phyloP scores from a whole-genome alignment of 768 basidiomycete species.

The Kwoniella sp. region DNA sequence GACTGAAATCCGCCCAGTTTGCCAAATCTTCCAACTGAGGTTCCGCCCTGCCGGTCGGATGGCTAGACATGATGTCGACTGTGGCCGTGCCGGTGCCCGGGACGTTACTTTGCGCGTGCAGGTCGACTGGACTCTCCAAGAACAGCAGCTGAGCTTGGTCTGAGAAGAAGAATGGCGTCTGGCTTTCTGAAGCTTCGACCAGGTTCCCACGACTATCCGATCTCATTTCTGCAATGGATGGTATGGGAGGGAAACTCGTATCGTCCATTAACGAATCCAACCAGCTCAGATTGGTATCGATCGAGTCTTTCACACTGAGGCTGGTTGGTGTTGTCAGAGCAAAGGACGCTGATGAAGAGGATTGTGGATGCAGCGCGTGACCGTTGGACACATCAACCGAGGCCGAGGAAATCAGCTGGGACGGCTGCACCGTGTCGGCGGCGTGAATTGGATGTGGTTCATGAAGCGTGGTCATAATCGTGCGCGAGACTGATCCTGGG shows the following conservation, averaged over 20 bases:
- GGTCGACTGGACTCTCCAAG: slow-evolving; percentile 40
- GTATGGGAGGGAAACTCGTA: background rate
- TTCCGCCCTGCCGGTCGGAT: slow-evolving; percentile 4
- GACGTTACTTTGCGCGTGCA: slow-evolving; percentile 7
- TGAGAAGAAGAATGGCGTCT: slow-evolving; percentile 19
- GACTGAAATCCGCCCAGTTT: slow-evolving; percentile 43
- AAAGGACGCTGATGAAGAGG: background rate
- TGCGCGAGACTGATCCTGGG: too few relatives aligned
- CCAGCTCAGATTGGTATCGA: slow-evolving; percentile 12
- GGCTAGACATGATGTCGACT: slow-evolving; percentile 1
- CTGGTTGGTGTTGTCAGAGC: background rate
- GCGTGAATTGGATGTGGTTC: background rate
- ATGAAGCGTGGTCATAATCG: background rate
- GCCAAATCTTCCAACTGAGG: slow-evolving; percentile 47
- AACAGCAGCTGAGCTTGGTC: slow-evolving; percentile 46
- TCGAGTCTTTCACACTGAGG: slow-evolving; percentile 1
- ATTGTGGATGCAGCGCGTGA: background rate
- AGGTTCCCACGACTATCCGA: background rate
- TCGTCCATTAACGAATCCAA: slow-evolving; percentile 13
- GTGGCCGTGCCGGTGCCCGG: background rate
- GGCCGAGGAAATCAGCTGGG: background rate
- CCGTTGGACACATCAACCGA: background rate
- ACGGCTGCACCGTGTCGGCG: background rate
- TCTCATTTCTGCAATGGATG: background rate
- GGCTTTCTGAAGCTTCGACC: background rate